phyloP scores from a whole-genome alignment of 1,284 basidiomycete genomes.

The Apiotrichum montevideense region DNA sequence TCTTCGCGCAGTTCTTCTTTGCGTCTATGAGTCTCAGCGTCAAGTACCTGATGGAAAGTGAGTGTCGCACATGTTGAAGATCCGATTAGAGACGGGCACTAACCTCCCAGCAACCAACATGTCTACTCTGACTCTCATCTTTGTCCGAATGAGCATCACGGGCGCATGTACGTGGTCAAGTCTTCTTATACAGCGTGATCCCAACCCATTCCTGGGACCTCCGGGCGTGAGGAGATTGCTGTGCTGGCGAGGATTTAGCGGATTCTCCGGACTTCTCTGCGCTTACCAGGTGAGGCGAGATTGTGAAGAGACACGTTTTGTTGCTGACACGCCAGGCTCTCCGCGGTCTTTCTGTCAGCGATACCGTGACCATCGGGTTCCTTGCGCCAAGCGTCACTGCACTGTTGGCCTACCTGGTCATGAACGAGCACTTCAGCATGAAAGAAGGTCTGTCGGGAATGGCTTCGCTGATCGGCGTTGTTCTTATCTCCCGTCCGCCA shows the following conservation, averaged over 20 bases:
- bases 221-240: constrained; percentile 59
- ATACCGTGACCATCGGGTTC: constrained; percentile 70
- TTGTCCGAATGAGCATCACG: constrained; percentile 48
- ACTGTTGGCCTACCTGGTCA: constrained; percentile 60
- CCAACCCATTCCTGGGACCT: constrained; percentile 63
- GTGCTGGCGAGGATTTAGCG: constrained; percentile 57
- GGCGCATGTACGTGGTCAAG: constrained; percentile 50
- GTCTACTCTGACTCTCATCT: constrained; percentile 34
- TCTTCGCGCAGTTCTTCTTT: constrained; percentile 58
- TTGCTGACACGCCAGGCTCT: constrained; percentile 51
- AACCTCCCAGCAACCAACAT: constrained; percentile 22
- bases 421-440: constrained; percentile 59
- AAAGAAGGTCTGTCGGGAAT: constrained; percentile 61
- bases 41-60: constrained; percentile 34
- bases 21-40: constrained; percentile 55
- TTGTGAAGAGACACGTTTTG: no score
- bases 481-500: constrained; percentile 62
- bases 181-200: constrained; percentile 52
- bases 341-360: constrained; percentile 63
- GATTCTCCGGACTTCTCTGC: constrained; percentile 44
- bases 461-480: constrained; percentile 57
- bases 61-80: not conserved
- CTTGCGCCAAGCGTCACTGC: constrained; percentile 64
- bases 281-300: constrained; percentile 48
- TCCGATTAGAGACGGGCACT: no score